Evolutionary conservation across 441 rosid genomes (phyloP).

Genomic region (Gossypium trilobum): DNA sequence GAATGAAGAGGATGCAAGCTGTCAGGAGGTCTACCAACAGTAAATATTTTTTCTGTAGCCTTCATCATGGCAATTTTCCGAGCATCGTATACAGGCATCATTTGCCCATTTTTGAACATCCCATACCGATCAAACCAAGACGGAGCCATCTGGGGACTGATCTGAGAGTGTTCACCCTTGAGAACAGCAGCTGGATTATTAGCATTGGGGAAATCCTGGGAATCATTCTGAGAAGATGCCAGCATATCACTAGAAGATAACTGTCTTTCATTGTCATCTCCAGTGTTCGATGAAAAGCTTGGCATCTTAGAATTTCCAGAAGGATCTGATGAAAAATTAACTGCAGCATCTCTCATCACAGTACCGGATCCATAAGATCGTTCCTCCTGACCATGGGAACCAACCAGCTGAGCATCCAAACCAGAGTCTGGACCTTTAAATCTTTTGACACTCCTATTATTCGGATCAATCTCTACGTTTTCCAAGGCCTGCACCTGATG

Average conservation of each 20-base stretch:
- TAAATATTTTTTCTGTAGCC: conserved; percentile 31
- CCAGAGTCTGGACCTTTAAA: conserved; percentile 30
- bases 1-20: conserved; percentile 27
- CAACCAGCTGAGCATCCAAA: conserved; percentile 26
- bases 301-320: conserved; percentile 35
- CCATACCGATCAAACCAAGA: conserved; percentile 74
- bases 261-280: conserved; percentile 25
- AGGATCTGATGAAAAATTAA: conserved; percentile 17
- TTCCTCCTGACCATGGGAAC: conserved; percentile 24
- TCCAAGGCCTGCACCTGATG: conserved; percentile 42
- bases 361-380: conserved; percentile 20
- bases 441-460: conserved; percentile 40
- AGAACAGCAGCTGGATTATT: conserved; percentile 24
- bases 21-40: conserved; percentile 37
- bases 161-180: conserved; percentile 38
- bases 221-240: conserved; percentile 28
- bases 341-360: conserved; percentile 23
- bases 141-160: conserved; percentile 66
- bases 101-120: conserved; percentile 52
- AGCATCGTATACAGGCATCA: conserved; percentile 36
- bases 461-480: conserved; percentile 36
- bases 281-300: conserved; percentile 27
- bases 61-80: conserved; percentile 29
- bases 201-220: conserved; percentile 27
- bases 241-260: conserved; percentile 28